Conservation (phyloP, 768 basidiomycete species). For the Scleroderma bovista region DNA sequence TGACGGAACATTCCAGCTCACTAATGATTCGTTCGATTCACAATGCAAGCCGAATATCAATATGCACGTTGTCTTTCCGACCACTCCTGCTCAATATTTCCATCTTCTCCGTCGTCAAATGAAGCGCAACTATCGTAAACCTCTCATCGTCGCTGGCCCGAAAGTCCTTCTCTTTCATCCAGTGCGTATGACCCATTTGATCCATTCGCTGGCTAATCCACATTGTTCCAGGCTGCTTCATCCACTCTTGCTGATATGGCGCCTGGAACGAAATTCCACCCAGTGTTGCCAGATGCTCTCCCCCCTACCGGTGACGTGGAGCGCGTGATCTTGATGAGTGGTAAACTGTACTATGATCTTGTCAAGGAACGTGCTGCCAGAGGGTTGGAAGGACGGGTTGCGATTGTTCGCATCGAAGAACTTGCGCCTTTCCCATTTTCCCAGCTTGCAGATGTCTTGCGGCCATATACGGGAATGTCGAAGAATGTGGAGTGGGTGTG, state of each 20-base stretch:
- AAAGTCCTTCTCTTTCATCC: slow-evolving; percentile 77
- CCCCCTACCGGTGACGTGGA: slow-evolving; percentile 36
- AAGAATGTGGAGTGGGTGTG: slow-evolving; percentile 40
- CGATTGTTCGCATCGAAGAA: slow-evolving; percentile 79
- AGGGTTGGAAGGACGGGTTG: slow-evolving; percentile 45
- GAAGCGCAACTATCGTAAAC: slow-evolving; percentile 80
- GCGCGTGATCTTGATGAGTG: slow-evolving; percentile 70
- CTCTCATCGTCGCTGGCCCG: slow-evolving; percentile 77
- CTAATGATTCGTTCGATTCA: slow-evolving; percentile 57
- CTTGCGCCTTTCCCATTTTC: slow-evolving; percentile 83
- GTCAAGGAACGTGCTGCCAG: slow-evolving; percentile 56
- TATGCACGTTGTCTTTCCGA: slow-evolving; percentile 81
- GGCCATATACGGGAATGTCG: slow-evolving; percentile 39
- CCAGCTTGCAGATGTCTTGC: slow-evolving; percentile 41
- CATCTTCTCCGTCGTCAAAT: slow-evolving; percentile 87
- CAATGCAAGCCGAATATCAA: slow-evolving; percentile 51
- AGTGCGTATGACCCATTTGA: slow-evolving; percentile 38
- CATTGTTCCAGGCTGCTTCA: slow-evolving; percentile 55
- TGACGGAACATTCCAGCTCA: slow-evolving; percentile 44
- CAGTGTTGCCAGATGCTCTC: slow-evolving; percentile 53
- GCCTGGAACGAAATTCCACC: slow-evolving; percentile 56
- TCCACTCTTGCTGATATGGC: slow-evolving; percentile 60
- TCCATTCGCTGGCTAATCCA: background rate
- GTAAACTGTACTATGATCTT: slow-evolving; percentile 88
- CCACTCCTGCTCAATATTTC: slow-evolving; percentile 90